phyloP scores from a whole-genome alignment of 2,329 filamentous ascomycete species.

The Penicillium sp. region DNA sequence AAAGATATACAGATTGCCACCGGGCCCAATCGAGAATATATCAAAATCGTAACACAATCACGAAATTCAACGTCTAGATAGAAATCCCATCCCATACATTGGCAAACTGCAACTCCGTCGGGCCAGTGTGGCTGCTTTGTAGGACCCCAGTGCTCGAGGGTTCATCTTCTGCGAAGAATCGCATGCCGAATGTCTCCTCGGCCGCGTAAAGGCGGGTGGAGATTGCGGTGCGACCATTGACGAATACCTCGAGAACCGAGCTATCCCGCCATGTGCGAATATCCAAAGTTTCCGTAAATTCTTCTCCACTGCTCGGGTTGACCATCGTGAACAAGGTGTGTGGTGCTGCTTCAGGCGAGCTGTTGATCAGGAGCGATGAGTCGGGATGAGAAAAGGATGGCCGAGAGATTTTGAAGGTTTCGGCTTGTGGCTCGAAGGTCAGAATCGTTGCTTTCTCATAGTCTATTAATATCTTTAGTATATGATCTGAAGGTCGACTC shows the following conservation, averaged over 20 bases:
- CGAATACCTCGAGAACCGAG: neutral
- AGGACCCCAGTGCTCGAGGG: neutral
- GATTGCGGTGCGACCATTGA: neutral
- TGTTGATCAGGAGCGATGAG: neutral
- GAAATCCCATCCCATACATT: neutral
- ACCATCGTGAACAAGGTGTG: neutral
- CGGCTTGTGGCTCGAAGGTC: neutral
- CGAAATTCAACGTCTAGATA: neutral
- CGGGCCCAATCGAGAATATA: no score
- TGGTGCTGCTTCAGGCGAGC: neutral
- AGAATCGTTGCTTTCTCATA: neutral
- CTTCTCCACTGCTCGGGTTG: neutral
- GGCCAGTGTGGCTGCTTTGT: neutral
- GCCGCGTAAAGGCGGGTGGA: neutral
- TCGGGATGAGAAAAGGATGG: neutral
- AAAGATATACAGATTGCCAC: no score
- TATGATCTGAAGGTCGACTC: neutral
- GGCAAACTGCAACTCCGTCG: neutral
- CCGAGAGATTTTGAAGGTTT: neutral
- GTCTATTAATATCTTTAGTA: neutral
- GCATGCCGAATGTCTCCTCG: neutral
- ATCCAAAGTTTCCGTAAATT: neutral
- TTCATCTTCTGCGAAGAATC: neutral
- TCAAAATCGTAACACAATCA: no score
- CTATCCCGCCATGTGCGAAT: neutral